These are phyloP conservation scores for Hortiboletus campestris DNA, from an alignment of 768 basidiomycete genomes.

Conservation along the genomic window DNA sequence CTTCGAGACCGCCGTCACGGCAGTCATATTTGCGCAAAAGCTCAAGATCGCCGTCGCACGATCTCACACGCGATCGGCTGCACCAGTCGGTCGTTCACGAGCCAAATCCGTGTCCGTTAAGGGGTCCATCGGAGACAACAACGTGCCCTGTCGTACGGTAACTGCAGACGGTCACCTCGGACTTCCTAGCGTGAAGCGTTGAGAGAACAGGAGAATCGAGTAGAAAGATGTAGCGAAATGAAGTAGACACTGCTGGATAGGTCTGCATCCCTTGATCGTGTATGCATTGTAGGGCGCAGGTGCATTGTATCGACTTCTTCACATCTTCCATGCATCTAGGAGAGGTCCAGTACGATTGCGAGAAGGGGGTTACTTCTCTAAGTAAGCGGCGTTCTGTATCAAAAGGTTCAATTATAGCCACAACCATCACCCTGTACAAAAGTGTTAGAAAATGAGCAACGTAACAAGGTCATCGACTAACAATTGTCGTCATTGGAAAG, in stretches of 20 bases:
- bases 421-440: constrained; percentile 27
- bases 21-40: constrained; percentile 21
- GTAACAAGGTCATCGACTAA: constrained; percentile 27
- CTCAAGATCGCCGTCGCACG: constrained; percentile 20
- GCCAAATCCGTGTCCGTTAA: constrained; percentile 4
- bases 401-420: constrained; percentile 13
- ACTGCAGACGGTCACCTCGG: not conserved
- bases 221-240: not conserved
- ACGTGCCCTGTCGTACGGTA: not conserved
- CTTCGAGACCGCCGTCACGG: constrained; percentile 24
- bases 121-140: not conserved
- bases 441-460: not conserved
- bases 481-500: constrained; percentile 35
- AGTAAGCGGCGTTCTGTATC: constrained; percentile 11
- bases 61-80: not conserved
- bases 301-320: not conserved
- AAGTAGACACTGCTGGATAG: not conserved
- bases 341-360: too few relatives aligned
- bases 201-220: not conserved
- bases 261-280: not conserved
- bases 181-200: not conserved
- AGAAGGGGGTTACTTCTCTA: constrained; percentile 21
- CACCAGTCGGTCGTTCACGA: constrained; percentile 1
- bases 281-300: not conserved
- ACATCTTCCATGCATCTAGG: not conserved